A percentile compares a stretch with the other conserved stretches of the same genome.
phyloP scores from a whole-genome alignment of 768 basidiomycete genomes.

The Panaeolus papilionaceus region DNA sequence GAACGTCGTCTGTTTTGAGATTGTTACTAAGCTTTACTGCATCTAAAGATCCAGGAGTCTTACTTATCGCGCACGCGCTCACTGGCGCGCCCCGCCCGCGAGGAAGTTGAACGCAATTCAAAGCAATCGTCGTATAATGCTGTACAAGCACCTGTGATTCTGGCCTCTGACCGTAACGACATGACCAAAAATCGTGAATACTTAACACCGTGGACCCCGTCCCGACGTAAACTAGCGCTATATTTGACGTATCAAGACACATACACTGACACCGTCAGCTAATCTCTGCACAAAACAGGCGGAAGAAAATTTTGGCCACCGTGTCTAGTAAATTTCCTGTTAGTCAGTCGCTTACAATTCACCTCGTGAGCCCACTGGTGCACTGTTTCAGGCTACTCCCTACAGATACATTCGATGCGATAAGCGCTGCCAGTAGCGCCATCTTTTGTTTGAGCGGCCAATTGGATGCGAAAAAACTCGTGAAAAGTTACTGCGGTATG shows the following conservation, averaged over 20 bases:
- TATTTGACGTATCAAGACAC: background rate
- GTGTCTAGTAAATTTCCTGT: background rate
- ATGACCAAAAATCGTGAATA: background rate
- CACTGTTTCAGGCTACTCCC: background rate
- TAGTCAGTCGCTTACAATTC: background rate
- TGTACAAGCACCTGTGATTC: background rate
- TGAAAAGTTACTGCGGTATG: background rate
- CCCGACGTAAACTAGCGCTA: background rate
- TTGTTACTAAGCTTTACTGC: no score
- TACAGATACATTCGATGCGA: background rate
- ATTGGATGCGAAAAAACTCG: no score
- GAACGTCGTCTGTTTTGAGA: background rate
- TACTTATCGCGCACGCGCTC: no score
- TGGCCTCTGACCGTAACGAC: background rate
- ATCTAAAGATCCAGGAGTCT: no score
- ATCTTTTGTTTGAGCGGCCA: background rate
- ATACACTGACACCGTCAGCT: background rate
- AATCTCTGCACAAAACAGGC: background rate
- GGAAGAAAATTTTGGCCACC: background rate
- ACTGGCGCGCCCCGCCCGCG: no score
- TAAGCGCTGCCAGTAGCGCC: background rate
- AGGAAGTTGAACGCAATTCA: background rate
- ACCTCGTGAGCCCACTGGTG: background rate
- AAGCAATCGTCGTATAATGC: background rate
- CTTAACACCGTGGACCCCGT: background rate